These are phyloP conservation scores for Endothia cerciana DNA, from an alignment of 2,329 filamentous ascomycete genomes.

Conservation along the genomic window DNA sequence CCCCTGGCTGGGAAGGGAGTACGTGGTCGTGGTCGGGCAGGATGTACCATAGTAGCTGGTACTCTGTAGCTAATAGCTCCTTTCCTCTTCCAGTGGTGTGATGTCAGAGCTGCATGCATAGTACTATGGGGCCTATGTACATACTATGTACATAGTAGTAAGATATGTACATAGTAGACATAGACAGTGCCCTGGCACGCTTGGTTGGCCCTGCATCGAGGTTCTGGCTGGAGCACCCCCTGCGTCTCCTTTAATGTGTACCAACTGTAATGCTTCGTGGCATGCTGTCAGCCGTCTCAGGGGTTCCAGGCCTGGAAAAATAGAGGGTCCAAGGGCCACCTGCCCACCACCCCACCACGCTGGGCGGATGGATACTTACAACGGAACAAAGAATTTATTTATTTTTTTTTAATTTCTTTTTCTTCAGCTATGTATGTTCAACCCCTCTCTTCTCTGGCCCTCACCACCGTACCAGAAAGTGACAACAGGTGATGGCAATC, in stretches of 20 bases:
- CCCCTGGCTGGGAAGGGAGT: no score
- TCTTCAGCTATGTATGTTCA: no score
- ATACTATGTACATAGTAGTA: neutral
- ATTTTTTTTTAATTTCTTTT: no score
- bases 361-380: neutral
- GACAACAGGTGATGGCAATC: no score
- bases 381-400: neutral
- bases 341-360: neutral
- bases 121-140: neutral
- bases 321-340: neutral
- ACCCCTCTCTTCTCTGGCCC: no score
- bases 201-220: neutral
- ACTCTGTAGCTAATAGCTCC: neutral
- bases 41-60: no score
- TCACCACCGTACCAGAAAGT: no score
- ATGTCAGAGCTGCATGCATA: neutral
- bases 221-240: neutral
- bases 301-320: neutral
- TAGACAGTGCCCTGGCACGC: neutral
- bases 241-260: neutral
- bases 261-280: conserved; percentile 1
- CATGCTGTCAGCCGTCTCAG: neutral
- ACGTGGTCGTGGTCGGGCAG: no score
- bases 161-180: neutral
- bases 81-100: neutral